Percentiles rank a stretch among this genome's conserved stretches.
These are phyloP conservation scores for Fragaria ananassa DNA, from an alignment of 306 rosid species.

Conservation along the genomic window DNA sequence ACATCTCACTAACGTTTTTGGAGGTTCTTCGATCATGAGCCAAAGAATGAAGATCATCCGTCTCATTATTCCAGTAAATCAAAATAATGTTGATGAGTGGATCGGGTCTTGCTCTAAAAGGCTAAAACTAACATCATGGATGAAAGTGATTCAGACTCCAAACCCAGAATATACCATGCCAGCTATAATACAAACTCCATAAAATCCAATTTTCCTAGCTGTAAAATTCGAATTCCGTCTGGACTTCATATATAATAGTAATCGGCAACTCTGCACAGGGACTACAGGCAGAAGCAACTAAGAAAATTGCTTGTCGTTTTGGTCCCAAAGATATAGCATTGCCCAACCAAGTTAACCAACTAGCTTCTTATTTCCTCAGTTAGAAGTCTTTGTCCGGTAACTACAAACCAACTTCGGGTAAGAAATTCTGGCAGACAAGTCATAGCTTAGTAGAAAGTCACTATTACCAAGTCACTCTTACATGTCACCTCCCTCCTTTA, in stretches of 20 bases:
- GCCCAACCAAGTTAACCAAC: neutral
- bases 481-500: neutral
- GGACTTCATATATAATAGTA: neutral
- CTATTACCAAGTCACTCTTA: constrained; percentile 2
- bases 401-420: neutral
- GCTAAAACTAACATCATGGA: constrained; percentile 2
- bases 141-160: neutral
- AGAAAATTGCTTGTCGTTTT: constrained; percentile 3
- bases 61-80: neutral
- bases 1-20: neutral
- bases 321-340: neutral
- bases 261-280: neutral
- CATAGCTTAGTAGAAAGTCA: constrained; percentile 5
- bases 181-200: neutral
- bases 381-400: constrained; percentile 4
- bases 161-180: neutral
- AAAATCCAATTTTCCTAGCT: neutral
- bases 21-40: neutral
- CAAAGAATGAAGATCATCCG: neutral
- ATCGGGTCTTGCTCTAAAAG: neutral
- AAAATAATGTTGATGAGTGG: too few relatives aligned
- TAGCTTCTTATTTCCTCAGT: neutral
- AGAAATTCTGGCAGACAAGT: neutral
- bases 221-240: neutral
- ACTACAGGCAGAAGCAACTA: neutral